Conservation (phyloP, 1,139 yeast species). For the Pneumocystis jirovecii region DNA sequence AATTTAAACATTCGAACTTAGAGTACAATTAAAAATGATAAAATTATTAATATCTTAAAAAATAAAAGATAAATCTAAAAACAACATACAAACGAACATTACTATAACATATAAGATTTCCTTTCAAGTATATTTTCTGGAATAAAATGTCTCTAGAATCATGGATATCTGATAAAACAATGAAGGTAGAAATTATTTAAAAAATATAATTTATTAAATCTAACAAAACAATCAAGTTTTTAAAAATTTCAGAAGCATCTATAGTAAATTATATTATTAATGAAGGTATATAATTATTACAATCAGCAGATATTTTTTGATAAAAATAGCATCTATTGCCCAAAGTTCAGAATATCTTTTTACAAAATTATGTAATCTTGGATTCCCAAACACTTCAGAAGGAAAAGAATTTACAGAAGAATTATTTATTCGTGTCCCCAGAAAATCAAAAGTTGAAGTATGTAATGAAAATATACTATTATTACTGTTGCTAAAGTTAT, state of each 20-base stretch:
- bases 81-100: neutral
- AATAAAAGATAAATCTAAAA: neutral
- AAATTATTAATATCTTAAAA: neutral
- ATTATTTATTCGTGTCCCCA: constrained; percentile 18
- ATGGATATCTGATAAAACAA: constrained; percentile 6
- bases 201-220: neutral
- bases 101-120: neutral
- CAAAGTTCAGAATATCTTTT: constrained; percentile 14
- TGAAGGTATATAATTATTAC: constrained; percentile 6
- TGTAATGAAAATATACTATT: neutral
- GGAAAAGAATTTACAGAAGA: constrained; percentile 18
- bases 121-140: neutral
- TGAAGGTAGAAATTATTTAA: neutral
- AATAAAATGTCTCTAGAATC: constrained; percentile 7
- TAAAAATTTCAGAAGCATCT: constrained; percentile 11
- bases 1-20: too few species aligned
- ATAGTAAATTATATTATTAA: constrained; percentile 10
- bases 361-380: constrained; percentile 19
- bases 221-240: constrained; percentile 1
- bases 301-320: neutral
- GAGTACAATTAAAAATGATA: neutral
- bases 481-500: neutral
- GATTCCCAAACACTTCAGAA: constrained; percentile 18
- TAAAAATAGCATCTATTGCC: constrained; percentile 16
- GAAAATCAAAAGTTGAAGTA: neutral